A percentile compares a stretch with the other conserved stretches of the same genome.
These are phyloP conservation scores for Iris pallida DNA, from an alignment of 116 monocot species.

Conservation along the genomic window DNA sequence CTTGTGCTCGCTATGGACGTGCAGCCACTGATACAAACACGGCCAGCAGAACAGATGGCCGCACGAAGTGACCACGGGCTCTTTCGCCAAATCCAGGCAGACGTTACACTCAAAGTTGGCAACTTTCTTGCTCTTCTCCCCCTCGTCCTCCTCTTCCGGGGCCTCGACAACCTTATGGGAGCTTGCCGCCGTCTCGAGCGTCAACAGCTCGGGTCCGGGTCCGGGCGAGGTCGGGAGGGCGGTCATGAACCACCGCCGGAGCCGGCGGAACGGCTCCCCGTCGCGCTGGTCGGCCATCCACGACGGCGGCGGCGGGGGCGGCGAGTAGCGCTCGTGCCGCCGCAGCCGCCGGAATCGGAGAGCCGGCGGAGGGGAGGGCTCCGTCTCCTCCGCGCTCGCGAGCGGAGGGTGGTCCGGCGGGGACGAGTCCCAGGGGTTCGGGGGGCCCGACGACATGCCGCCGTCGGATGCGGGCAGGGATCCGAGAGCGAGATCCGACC, in stretches of 20 bases:
- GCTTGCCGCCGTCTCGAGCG: slow-evolving; percentile 15
- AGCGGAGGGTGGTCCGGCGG: slow-evolving; percentile 5
- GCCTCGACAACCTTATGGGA: slow-evolving; percentile 12
- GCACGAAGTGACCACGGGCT: slow-evolving; percentile 72
- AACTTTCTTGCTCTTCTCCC: slow-evolving; percentile 17
- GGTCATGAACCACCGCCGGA: too few species aligned
- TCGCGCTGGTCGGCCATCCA: slow-evolving; percentile 3
- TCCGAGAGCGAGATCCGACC: slow-evolving; percentile 41
- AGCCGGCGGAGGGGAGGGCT: slow-evolving; percentile 10
- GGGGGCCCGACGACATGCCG: not conserved
- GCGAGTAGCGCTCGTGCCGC: not conserved
- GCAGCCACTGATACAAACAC: slow-evolving; percentile 69
- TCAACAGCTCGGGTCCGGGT: slow-evolving; percentile 4
- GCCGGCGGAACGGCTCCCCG: too few species aligned
- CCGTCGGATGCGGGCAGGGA: slow-evolving; percentile 13
- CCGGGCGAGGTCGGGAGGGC: not conserved
- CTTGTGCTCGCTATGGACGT: slow-evolving; percentile 33
- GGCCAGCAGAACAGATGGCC: slow-evolving; percentile 79
- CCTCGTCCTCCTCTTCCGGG: slow-evolving; percentile 16
- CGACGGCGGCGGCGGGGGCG: not conserved
- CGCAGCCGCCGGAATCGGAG: not conserved
- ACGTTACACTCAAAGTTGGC: slow-evolving; percentile 60
- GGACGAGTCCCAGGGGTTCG: slow-evolving; percentile 9
- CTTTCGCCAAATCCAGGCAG: slow-evolving; percentile 51
- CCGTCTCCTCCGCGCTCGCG: slow-evolving; percentile 22